Evolutionary conservation across 148 eudicot genomes (phyloP), one percentile per base, ranked within the genome.

Genomic region (Rhododendron vialii): DNA sequence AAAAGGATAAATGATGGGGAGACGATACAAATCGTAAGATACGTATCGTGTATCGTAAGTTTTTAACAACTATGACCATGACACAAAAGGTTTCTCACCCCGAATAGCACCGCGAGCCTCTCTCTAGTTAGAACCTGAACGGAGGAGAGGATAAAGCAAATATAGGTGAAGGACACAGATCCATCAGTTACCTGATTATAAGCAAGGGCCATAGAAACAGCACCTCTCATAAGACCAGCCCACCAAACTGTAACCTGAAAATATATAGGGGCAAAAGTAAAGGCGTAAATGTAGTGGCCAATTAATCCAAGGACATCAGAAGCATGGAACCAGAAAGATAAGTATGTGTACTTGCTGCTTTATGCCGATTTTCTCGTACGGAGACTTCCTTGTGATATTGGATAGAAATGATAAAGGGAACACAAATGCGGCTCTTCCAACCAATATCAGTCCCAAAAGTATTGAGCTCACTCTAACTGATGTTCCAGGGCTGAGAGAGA

Each of bases 221-320:
- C 98, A 41, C 98, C 98, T 83, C 98, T 89, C 98, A 95, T 95
- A 45, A 95, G 94, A 84, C 98, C 98, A 85, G 98, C 95, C 98
- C 98, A 95, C 98, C 98, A 95, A 61, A 93, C 91, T 30, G 92
- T 92, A 59, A 93, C 83, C 98, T 95, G 87, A 80, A 90, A 89
- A 82, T 17, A 15, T 36, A 69, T 5, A 22, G 73, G 73, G 81
- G 41, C 38, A 71, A 14, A 71, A 30, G 20, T 28, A 12, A 30
- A 33, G 76, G 18, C 22, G 0, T 71, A 30, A 71, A 71, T 33
- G 41, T 30, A 30, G 76, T 71, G 73, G 76, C 75, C 78, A 63
- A 84, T 28, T 51, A 73, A 83, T 77, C n/a, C 24, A 86, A 80
- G 57, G 77, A 45, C 55, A 79, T 74, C 30, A 22, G 17, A 84